Base-by-base conservation (phyloP, 257 asterid species). In the Thymus mandschuricus region DNA sequence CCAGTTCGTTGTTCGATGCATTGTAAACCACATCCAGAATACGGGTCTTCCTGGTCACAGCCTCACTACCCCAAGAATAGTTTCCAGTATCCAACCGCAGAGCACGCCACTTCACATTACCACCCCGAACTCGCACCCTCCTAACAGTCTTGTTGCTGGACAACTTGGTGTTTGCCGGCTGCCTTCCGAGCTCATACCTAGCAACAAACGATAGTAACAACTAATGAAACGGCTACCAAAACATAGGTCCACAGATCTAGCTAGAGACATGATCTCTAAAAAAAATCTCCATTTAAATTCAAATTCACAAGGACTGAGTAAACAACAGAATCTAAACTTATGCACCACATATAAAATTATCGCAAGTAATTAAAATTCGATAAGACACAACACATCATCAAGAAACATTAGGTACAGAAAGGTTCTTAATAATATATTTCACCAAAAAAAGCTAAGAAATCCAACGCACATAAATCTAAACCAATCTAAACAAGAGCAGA, bases 151-250 rank as follows among this genome's bases (percentile, higher is more conserved):
- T 90, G 89, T 85, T 86, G 78, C 89, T 46, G 2, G 97, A 85
- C 69, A 90, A 49, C 82, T 90, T 90, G 1, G 95, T 90, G 71
- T 83, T 90, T 10, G 92, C 96, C 5, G 97, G 92, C 44, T 90
- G 97, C 55, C 96, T 85, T 12, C 97, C 97, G 12, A 88, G 96
- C 87, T 88, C 97, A 60, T 91, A 90, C 92, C 96, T 87, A 51
- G 50, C 10, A 8, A 35, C 66, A 76, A 57, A 60, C 5, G 6
- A 60, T 45, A 35, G 45, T 27, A 65, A 56, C n/a, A 64, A 27
- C 41, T 8, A 61, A 52, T 48, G 8, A 35, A 71, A 65, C 28
- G 9, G 34, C 27, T 3, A 44, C 35, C 4, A 35, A 1, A 60
- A 34, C 7, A 33, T 21, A 57, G 50, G 4, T 69, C 13, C 6